phyloP scores from a whole-genome alignment of 1,139 yeast species.

The Pichia inconspicua region DNA sequence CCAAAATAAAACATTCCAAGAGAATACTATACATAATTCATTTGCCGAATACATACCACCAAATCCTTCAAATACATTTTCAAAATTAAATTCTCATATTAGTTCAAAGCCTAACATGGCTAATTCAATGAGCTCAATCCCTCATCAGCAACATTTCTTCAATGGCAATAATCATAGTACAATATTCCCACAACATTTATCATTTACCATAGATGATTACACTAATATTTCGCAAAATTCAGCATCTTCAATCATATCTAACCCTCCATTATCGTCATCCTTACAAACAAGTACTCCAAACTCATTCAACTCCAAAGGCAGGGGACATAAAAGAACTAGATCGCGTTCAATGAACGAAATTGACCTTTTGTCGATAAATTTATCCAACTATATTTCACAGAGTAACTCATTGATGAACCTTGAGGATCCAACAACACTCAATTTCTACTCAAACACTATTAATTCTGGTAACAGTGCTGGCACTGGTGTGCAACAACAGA shows the following conservation, averaged over 20 bases:
- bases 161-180: neutral
- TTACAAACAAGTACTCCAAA: neutral
- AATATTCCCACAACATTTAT: neutral
- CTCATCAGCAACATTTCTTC: neutral
- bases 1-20: neutral
- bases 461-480: neutral
- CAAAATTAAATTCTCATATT: neutral
- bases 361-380: conserved; percentile 11
- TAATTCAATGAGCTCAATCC: neutral
- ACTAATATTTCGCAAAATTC: neutral
- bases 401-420: neutral
- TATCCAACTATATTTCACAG: neutral
- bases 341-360: conserved; percentile 28
- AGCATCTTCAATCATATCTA: neutral
- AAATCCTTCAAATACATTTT: neutral
- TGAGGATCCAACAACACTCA: neutral
- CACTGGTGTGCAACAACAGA: neutral
- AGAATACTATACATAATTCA: neutral
- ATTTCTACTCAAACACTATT: neutral
- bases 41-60: neutral
- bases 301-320: neutral
- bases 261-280: neutral
- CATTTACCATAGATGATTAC: neutral
- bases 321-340: conserved; percentile 29
- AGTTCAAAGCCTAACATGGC: neutral